Base-by-base conservation (phyloP, 2,329 filamentous ascomycete species). In the Phyllosticta citriasiana region DNA sequence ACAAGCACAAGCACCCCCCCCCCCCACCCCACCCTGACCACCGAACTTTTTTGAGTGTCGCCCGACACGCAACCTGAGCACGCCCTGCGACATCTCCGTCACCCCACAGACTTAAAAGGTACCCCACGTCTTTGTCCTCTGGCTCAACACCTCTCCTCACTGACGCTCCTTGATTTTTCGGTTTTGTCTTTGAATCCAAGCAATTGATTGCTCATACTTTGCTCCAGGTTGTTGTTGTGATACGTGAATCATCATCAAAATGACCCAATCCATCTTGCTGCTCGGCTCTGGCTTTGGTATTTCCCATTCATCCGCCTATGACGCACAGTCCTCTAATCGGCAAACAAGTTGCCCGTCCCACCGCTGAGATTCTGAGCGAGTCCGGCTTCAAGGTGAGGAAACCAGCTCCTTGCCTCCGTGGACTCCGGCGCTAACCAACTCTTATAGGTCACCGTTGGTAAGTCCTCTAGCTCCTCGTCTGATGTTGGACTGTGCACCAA, bases 351-450 rank as follows among this genome's bases (percentile, higher is more conserved):
- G 82, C 82, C 35, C 75, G 78, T 61, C 82, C 83, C n/a, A 83
- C 81, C 55, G 79, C 82, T 59, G 81, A 85, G 68, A 77, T 84
- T 66, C 77, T 85, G 59, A 78, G 78, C 71, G 79, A 84, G 70
- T 77, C 79, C 61, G 81, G 81, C 63, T 77, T 85, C 68, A 72
- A 78, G 50, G 81, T 85, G 51, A 22, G 60, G 4, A 16, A 22
- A 58, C 14, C 12, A 40, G n/a, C 10, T 14, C 47, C 8, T 26
- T 24, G 10, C 52, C 10, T 27, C 16, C 8, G 19, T 22, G 19
- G 3, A 7, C 27, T 10, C 8, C 9, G 12, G 14, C 47, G 52
- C 60, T 62, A 53, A 62, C 52, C 4, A 47, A 16, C 19, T 24
- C 19, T 10, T n/a, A 4, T 51, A 62, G 60, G 60, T 62, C 66